Percentiles rank a stretch among this genome's conserved stretches.
These are phyloP conservation scores for Acer negundo DNA, from an alignment of 345 rosid species.

Conservation along the genomic window DNA sequence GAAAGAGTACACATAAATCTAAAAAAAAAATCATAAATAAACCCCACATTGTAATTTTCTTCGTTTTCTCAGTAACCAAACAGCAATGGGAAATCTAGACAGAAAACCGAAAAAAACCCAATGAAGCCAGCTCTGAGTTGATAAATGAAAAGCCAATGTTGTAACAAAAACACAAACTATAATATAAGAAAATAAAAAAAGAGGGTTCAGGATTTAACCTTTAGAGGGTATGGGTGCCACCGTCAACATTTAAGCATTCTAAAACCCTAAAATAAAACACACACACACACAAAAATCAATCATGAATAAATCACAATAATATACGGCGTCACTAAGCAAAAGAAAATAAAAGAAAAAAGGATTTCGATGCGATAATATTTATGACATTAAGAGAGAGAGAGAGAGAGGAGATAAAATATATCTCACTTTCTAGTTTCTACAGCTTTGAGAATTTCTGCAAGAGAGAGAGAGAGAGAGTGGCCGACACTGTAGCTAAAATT, in stretches of 20 bases:
- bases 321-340: too few relatives aligned
- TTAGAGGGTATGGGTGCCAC: slow-evolving; percentile 4
- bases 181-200: neutral
- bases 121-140: neutral
- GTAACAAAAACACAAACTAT: neutral
- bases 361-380: too few relatives aligned
- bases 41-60: neutral
- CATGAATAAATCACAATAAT: neutral
- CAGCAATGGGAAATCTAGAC: neutral
- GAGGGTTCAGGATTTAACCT: slow-evolving; percentile 15
- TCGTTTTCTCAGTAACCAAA: slow-evolving; percentile 10
- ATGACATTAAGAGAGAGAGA: neutral
- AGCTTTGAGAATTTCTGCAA: too few relatives aligned
- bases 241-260: slow-evolving; percentile 18
- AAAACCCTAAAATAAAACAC: slow-evolving; percentile 19
- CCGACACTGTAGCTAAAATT: neutral
- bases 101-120: neutral
- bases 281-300: neutral
- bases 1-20: too few relatives aligned
- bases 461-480: neutral
- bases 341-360: neutral
- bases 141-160: neutral
- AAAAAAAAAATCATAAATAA: neutral
- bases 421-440: too few relatives aligned
- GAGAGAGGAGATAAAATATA: too few relatives aligned